Evolutionary conservation across 768 basidiomycete genomes (phyloP).

Genomic region (Mycena indigotica): DNA sequence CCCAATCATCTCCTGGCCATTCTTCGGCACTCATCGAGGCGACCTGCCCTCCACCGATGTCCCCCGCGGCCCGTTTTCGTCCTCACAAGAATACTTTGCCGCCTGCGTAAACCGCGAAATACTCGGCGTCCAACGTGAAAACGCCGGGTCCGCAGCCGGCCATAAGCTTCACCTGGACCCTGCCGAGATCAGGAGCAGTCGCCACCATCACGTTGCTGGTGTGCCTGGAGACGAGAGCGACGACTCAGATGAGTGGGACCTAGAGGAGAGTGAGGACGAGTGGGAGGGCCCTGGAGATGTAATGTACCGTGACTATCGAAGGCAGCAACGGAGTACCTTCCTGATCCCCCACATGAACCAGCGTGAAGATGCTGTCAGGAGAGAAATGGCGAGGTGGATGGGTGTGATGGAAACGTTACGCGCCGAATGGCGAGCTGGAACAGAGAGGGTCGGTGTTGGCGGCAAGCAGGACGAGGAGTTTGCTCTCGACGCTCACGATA

Average conservation of each 20-base stretch:
- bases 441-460: slow-evolving; percentile 15
- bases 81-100: slow-evolving; percentile 58
- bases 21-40: slow-evolving; percentile 84
- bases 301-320: slow-evolving; percentile 83
- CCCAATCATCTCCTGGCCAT: slow-evolving; percentile 88
- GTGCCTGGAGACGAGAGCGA: slow-evolving; percentile 76
- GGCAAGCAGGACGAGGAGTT: slow-evolving; percentile 58
- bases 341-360: slow-evolving; percentile 68
- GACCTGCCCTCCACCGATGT: slow-evolving; percentile 73
- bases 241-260: slow-evolving; percentile 77
- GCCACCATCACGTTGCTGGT: slow-evolving; percentile 68
- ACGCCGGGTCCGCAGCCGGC: slow-evolving; percentile 74
- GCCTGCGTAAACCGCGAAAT: slow-evolving; percentile 77
- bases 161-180: slow-evolving; percentile 82
- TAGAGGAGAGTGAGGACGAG: slow-evolving; percentile 77
- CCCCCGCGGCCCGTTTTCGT: slow-evolving; percentile 78
- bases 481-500: slow-evolving; percentile 81
- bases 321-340: slow-evolving; percentile 80
- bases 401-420: slow-evolving; percentile 63
- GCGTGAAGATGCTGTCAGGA: slow-evolving; percentile 62
- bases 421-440: slow-evolving; percentile 29
- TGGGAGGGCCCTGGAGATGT: slow-evolving; percentile 76
- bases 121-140: slow-evolving; percentile 70
- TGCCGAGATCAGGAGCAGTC: slow-evolving; percentile 68
- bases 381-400: slow-evolving; percentile 76